Evolutionary conservation across 148 eudicot species (phyloP).

Genomic region (Bassia scoparia): DNA sequence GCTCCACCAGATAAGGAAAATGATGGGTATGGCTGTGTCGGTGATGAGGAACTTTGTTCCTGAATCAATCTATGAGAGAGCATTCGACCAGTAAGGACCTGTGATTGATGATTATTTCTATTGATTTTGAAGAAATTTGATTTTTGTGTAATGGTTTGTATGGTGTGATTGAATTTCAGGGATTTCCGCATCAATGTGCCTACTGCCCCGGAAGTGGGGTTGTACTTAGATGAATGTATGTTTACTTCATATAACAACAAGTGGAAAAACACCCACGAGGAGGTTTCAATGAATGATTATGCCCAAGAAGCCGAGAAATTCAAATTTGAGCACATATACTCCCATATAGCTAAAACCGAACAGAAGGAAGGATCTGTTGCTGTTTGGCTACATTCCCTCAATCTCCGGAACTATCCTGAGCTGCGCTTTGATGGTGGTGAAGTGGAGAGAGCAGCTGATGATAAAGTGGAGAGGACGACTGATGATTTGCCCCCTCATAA

Average conservation of each 20-base stretch:
- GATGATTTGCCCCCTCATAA: no score
- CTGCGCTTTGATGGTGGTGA: slow-evolving; percentile 25
- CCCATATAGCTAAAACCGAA: slow-evolving; percentile 76
- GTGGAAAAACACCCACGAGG: slow-evolving; percentile 75
- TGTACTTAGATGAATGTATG: slow-evolving; percentile 85
- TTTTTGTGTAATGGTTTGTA: background rate
- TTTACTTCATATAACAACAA: slow-evolving; percentile 78
- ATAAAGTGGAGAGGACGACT: background rate
- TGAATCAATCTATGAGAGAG: slow-evolving; percentile 60
- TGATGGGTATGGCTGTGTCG: slow-evolving; percentile 87
- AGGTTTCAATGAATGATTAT: slow-evolving; percentile 74
- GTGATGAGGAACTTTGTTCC: slow-evolving; percentile 71
- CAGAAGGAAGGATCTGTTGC: slow-evolving; percentile 72
- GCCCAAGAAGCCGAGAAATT: slow-evolving; percentile 76
- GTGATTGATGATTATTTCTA: background rate
- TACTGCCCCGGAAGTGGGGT: slow-evolving; percentile 93
- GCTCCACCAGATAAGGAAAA: slow-evolving; percentile 93
- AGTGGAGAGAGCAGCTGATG: background rate
- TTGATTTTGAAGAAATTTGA: no score
- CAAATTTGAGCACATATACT: slow-evolving; percentile 67
- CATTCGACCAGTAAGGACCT: slow-evolving; percentile 55
- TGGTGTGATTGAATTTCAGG: slow-evolving; percentile 39
- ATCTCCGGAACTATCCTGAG: slow-evolving; percentile 76
- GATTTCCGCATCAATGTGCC: slow-evolving; percentile 66
- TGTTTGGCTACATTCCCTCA: slow-evolving; percentile 84